Evolutionary conservation across 768 basidiomycete species (phyloP).

Genomic region (Calocybe cyanea): DNA sequence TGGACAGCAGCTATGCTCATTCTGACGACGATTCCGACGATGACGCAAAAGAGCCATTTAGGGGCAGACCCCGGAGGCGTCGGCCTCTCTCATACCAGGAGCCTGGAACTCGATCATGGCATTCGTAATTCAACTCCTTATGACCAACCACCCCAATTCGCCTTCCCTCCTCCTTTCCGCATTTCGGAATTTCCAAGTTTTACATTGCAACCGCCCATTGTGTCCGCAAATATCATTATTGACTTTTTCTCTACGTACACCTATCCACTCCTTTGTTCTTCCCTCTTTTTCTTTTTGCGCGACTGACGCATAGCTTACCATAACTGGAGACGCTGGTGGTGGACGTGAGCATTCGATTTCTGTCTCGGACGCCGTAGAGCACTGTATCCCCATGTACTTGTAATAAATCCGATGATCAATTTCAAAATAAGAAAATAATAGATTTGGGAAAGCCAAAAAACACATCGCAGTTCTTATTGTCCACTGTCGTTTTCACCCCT

Average conservation of each 20-base stretch:
- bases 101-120: slow-evolving; percentile 19
- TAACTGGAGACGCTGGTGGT: slow-evolving; percentile 4
- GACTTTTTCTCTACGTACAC: not conserved
- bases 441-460: not conserved
- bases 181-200: slow-evolving; percentile 8
- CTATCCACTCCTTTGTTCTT: slow-evolving; percentile 6
- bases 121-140: slow-evolving; percentile 5
- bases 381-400: too few species aligned
- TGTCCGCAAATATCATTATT: slow-evolving; percentile 25
- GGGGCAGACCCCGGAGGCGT: slow-evolving; percentile 37
- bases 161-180: not conserved
- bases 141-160: not conserved
- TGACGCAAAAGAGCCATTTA: slow-evolving; percentile 31
- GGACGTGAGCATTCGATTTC: not conserved
- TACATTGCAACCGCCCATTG: too few species aligned
- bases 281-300: not conserved
- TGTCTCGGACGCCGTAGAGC: too few species aligned
- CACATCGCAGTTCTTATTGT: too few species aligned
- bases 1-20: slow-evolving; percentile 8
- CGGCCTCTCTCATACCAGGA: slow-evolving; percentile 35
- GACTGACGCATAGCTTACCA: slow-evolving; percentile 5
- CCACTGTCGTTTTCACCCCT: too few species aligned
- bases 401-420: not conserved
- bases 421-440: slow-evolving; percentile 2
- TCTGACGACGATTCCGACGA: too few species aligned